These are phyloP conservation scores for Metarhizium brunneum DNA, from an alignment of 2,329 filamentous ascomycete genomes.

Conservation along the genomic window DNA sequence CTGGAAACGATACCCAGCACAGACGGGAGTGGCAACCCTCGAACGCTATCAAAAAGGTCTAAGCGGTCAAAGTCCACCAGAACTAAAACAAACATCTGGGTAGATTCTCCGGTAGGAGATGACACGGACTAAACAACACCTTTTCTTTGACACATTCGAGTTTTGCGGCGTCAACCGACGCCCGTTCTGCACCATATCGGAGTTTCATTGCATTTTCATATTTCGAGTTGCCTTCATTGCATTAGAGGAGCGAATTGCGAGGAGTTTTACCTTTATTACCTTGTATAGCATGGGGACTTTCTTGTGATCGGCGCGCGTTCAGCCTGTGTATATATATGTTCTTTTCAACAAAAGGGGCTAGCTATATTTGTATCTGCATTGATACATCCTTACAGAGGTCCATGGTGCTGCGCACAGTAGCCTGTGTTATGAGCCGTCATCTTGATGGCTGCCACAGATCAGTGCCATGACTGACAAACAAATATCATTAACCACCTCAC, in stretches of 20 bases:
- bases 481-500: neutral
- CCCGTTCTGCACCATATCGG: neutral
- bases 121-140: conserved; percentile 21
- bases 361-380: neutral
- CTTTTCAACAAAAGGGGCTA: neutral
- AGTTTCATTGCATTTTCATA: conserved; percentile 1
- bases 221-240: conserved; percentile 7
- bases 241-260: conserved; percentile 5
- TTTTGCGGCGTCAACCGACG: neutral
- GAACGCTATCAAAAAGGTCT: conserved; percentile 18
- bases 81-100: conserved; percentile 15
- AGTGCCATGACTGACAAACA: neutral
- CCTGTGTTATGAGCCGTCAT: neutral
- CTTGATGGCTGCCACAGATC: neutral
- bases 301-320: neutral
- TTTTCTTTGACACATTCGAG: neutral
- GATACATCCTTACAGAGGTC: neutral
- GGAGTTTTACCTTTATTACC: conserved; percentile 7
- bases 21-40: conserved; percentile 20
- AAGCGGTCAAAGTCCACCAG: conserved; percentile 21
- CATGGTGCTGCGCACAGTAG: neutral
- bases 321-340: neutral
- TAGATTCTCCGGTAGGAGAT: conserved; percentile 28
- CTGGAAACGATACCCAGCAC: conserved; percentile 38
- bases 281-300: conserved; percentile 1